Evolutionary conservation across 2,329 filamentous ascomycete species (phyloP).

Genomic region (Septoria linicola): DNA sequence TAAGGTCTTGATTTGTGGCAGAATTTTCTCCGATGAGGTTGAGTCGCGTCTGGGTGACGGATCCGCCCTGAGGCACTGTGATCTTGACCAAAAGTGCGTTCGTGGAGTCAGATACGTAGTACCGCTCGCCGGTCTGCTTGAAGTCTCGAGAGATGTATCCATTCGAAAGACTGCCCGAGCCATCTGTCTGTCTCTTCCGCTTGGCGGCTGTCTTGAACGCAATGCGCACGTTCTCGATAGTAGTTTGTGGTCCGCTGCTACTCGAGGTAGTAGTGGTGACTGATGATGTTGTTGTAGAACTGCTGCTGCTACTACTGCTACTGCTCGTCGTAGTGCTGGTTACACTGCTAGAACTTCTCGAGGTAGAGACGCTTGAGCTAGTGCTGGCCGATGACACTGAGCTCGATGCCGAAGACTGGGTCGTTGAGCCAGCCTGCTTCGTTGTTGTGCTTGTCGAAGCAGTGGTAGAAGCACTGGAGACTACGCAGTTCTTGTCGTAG

Average conservation of each 20-base stretch:
- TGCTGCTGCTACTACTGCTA: too few species aligned
- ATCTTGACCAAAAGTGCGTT: not conserved
- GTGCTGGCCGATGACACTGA: not conserved
- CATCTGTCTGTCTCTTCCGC: not conserved
- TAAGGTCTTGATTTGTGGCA: not conserved
- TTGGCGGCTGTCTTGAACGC: not conserved
- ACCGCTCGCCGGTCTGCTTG: not conserved
- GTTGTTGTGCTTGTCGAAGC: not conserved
- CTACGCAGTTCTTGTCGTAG: not conserved
- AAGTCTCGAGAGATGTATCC: conserved; percentile 1
- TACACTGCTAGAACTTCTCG: too few species aligned
- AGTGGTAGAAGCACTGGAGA: not conserved
- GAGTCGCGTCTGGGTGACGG: not conserved
- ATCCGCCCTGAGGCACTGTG: not conserved
- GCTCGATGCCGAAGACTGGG: not conserved
- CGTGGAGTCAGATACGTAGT: not conserved
- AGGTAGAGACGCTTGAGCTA: too few species aligned
- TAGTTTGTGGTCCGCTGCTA: not conserved
- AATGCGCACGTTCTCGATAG: not conserved
- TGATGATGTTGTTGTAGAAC: conserved; percentile 1
- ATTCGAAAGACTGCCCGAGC: not conserved
- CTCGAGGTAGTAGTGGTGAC: not conserved
- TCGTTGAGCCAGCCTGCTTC: not conserved
- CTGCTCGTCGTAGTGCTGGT: too few species aligned
- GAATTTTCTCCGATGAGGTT: not conserved